Evolutionary conservation across 2,329 filamentous ascomycete species (phyloP).

Genomic region (Endothia cerciana): DNA sequence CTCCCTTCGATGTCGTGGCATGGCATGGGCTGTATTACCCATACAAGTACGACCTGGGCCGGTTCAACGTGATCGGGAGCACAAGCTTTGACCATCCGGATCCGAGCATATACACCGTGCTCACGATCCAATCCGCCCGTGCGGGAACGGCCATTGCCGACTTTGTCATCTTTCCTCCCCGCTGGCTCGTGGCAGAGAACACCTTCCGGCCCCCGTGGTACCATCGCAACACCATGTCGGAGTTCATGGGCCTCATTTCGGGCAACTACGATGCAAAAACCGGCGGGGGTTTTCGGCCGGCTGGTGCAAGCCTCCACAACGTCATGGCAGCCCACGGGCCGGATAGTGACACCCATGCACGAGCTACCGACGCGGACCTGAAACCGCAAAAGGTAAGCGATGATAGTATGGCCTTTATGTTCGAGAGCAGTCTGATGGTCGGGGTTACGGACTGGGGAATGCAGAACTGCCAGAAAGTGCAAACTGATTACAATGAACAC

Average conservation of each 20-base stretch:
- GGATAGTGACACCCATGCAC: constrained; percentile 50
- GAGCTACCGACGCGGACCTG: constrained; percentile 49
- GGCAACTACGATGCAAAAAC: constrained; percentile 52
- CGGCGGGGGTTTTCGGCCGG: constrained; percentile 49
- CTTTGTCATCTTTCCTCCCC: constrained; percentile 63
- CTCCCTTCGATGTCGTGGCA: constrained; percentile 68
- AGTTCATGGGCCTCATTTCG: constrained; percentile 52
- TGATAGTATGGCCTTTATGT: constrained; percentile 56
- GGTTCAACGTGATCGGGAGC: constrained; percentile 65
- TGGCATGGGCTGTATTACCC: constrained; percentile 72
- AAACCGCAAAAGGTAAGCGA: constrained; percentile 49
- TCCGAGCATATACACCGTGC: constrained; percentile 65
- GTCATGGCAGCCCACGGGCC: constrained; percentile 60
- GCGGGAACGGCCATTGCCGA: constrained; percentile 59
- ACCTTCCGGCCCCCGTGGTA: constrained; percentile 64
- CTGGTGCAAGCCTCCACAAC: constrained; percentile 55
- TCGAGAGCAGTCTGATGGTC: constrained; percentile 40
- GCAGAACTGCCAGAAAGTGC: constrained; percentile 1
- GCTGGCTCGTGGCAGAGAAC: constrained; percentile 62
- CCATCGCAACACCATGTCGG: constrained; percentile 55
- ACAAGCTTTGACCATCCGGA: constrained; percentile 69
- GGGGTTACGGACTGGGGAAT: not conserved
- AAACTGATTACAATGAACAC: not conserved
- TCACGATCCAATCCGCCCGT: constrained; percentile 54
- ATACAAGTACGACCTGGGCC: constrained; percentile 69